Percentiles rank a stretch among this genome's conserved stretches.
These are phyloP conservation scores for Corylus americana DNA, from an alignment of 306 rosid genomes.

Conservation along the genomic window DNA sequence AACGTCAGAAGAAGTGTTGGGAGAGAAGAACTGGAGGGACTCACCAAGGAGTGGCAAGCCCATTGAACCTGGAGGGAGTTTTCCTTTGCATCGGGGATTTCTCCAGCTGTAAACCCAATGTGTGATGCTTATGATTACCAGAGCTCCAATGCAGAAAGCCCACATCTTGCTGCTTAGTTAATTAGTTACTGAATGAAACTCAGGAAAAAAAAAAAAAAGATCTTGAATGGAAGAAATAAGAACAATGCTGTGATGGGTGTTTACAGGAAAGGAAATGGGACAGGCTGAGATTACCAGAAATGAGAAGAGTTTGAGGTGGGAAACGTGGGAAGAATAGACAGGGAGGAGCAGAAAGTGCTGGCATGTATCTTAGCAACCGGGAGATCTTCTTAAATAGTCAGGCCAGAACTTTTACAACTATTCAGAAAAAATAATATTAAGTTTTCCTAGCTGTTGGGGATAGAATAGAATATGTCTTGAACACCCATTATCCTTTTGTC, in stretches of 20 bases:
- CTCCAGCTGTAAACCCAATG: constrained; percentile 86
- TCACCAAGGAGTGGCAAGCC: constrained; percentile 94
- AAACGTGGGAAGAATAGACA: constrained; percentile 52
- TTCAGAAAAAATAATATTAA: constrained; percentile 47
- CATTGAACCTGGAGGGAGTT: constrained; percentile 99
- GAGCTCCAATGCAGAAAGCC: constrained; percentile 56
- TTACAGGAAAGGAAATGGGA: constrained; percentile 26
- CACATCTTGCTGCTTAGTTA: constrained; percentile 52
- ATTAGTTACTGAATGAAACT: constrained; percentile 3
- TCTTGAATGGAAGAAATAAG: constrained; percentile 23
- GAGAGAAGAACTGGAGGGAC: constrained; percentile 83
- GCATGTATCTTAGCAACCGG: constrained; percentile 57
- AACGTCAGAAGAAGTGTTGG: constrained; percentile 69
- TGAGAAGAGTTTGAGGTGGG: constrained; percentile 30
- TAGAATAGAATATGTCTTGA: constrained; percentile 63
- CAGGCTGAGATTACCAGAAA: constrained; percentile 25
- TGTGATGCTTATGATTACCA: constrained; percentile 54
- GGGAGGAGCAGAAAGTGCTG: constrained; percentile 63
- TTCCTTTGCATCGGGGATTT: constrained; percentile 78
- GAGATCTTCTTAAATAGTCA: constrained; percentile 77
- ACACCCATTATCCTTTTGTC: constrained; percentile 55
- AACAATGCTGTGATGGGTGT: constrained; percentile 28
- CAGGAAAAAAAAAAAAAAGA: constrained; percentile 7
- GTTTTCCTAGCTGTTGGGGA: constrained; percentile 73
- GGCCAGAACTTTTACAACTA: constrained; percentile 33